Evolutionary conservation across 2,329 filamentous ascomycete genomes (phyloP).

Genomic region (Trichoderma pleuroti): DNA sequence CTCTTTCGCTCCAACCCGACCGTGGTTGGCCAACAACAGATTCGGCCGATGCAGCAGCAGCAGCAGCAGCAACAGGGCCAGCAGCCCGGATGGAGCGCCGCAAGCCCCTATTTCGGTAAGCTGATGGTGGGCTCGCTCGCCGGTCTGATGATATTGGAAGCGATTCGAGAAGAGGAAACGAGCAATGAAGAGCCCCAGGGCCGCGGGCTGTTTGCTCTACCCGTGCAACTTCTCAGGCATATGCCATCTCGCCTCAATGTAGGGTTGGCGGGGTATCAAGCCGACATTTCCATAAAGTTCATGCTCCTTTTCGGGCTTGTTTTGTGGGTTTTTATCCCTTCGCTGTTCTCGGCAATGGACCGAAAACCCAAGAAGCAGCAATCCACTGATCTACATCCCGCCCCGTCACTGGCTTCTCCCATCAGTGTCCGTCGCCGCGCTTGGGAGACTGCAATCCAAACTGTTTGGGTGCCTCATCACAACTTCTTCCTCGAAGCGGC

Average conservation of each 20-base stretch:
- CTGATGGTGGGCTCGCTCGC: conserved; percentile 91
- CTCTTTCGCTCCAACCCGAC: conserved; percentile 44
- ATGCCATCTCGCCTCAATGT: conserved; percentile 49
- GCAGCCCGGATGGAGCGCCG: conserved; percentile 50
- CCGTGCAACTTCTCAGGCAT: conserved; percentile 53
- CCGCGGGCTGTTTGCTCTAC: conserved; percentile 63
- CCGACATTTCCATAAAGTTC: conserved; percentile 52
- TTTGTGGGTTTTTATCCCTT: conserved; percentile 54
- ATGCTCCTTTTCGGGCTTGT: conserved; percentile 51
- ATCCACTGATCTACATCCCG: conserved; percentile 44
- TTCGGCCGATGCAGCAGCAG: conserved; percentile 43
- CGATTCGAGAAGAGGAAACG: conserved; percentile 64
- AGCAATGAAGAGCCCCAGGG: conserved; percentile 61
- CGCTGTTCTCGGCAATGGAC: conserved; percentile 42
- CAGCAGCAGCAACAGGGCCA: conserved; percentile 44
- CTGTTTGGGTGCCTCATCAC: conserved; percentile 85
- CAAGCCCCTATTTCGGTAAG: conserved; percentile 62
- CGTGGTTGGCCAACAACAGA: conserved; percentile 53
- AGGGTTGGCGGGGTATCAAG: conserved; percentile 52
- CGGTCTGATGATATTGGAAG: conserved; percentile 87
- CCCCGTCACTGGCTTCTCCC: conserved; percentile 73
- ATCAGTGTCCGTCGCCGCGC: conserved; percentile 83
- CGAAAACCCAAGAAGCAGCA: conserved; percentile 53
- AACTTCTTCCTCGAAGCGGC: conserved; percentile 82
- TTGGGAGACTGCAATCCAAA: conserved; percentile 91